Base-by-base conservation (phyloP, 345 rosid species). In the Lepidium aucheri region DNA sequence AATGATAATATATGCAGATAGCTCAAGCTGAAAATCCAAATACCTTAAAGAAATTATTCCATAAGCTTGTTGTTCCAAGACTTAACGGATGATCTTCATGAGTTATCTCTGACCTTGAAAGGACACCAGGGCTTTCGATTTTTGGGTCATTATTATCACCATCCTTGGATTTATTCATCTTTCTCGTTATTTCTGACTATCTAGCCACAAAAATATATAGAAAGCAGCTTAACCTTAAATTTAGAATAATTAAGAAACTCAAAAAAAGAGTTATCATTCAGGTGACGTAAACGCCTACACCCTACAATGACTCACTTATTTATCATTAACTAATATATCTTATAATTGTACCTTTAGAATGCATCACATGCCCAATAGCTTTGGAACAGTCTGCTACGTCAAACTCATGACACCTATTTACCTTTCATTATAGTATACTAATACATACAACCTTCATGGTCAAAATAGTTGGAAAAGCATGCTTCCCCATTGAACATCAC, bases 1-100 rank as follows among this genome's bases (percentile, higher is more conserved):
- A 35, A 12, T 16, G 22, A 61, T 15, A 8, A 33, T 32, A 69
- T 10, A 2, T 41, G 36, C 9, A 14, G 28, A 69, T 69, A 22
- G 8, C 20, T 14, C 12, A 34, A 15, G 39, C n/a, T 53, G 34
- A 42, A 43, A 68, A 53, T 12, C 30, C 53, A 36, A 61, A 45
- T 80, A 93, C 98, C 98, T 93, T 88, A 79, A 93, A 90, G 81
- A 88, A 93, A 39, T 85, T 78, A 81, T 90, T 88, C 98, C 98
- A 93, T 68, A 93, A 68, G 81, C 98, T 93, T 59, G 77, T 85
- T 74, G 86, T 83, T 76, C 94, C 97, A 57, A 88, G 95, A 77
- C 94, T 93, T 81, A 93, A 75, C 65, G 98, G 98, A 85, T 93
- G 98, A 72, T 93, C 98, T 52, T 84, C 98, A 51, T 79, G 90